Conservation (phyloP, 768 basidiomycete species). For the Tricholoma saponaceum region DNA sequence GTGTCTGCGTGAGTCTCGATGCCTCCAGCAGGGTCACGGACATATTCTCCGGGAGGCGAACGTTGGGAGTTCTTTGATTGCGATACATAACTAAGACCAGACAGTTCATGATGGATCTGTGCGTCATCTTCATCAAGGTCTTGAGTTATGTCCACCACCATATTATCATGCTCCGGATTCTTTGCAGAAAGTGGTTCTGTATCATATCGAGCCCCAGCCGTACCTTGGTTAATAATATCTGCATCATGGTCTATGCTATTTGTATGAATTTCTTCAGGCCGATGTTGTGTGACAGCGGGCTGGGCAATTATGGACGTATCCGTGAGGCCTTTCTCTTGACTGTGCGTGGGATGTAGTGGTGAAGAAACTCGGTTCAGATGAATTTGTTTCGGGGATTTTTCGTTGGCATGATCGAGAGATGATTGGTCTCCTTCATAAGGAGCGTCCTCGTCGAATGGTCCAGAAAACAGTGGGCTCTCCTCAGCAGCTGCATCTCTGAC, state of each 20-base stretch:
- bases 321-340: background rate
- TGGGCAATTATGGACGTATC: background rate
- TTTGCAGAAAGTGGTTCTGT: background rate
- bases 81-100: background rate
- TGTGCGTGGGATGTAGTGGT: background rate
- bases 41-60: background rate
- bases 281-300: background rate
- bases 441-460: background rate
- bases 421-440: slow-evolving; percentile 9
- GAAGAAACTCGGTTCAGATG: background rate
- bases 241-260: background rate
- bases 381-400: background rate
- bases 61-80: background rate
- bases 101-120: slow-evolving; percentile 7
- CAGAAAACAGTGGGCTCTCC: background rate
- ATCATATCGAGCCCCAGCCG: background rate
- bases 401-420: background rate
- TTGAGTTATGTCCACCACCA: background rate
- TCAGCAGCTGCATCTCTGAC: background rate
- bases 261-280: background rate
- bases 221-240: background rate
- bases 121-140: slow-evolving; percentile 13
- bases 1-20: background rate
- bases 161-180: background rate
- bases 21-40: background rate